Conservation (phyloP, 2,329 filamentous ascomycete species). For the Talaromyces sp. region DNA sequence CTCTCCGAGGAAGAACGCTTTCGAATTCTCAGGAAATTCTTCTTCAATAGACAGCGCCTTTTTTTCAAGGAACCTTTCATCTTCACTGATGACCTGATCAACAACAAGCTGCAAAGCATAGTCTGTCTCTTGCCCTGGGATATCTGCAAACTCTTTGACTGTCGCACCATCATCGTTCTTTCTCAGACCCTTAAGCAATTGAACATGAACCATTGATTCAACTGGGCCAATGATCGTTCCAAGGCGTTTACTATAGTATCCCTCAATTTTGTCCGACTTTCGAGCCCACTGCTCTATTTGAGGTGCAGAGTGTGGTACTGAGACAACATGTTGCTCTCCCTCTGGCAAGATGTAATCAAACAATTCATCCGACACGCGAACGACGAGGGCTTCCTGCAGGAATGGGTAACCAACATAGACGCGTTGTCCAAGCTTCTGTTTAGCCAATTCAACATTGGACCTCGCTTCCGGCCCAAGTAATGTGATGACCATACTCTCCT, state of each 20-base stretch:
- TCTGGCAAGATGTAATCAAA: conserved; percentile 78
- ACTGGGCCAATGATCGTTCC: conserved; percentile 83
- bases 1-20: conserved; percentile 90
- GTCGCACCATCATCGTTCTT: conserved; percentile 90
- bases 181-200: conserved; percentile 85
- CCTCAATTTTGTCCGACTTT: conserved; percentile 80
- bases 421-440: conserved; percentile 74
- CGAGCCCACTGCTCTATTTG: conserved; percentile 81
- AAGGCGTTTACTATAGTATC: conserved; percentile 82
- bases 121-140: conserved; percentile 79
- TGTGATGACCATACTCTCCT: conserved; percentile 93
- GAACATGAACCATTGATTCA: conserved; percentile 85
- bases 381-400: conserved; percentile 86
- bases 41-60: conserved; percentile 83
- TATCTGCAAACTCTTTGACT: conserved; percentile 85
- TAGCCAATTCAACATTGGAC: conserved; percentile 68
- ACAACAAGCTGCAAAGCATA: conserved; percentile 91
- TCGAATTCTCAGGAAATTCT: conserved; percentile 79
- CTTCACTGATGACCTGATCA: conserved; percentile 83
- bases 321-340: conserved; percentile 61
- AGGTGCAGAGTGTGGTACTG: conserved; percentile 67
- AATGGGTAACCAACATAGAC: conserved; percentile 95
- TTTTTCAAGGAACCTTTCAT: conserved; percentile 88
- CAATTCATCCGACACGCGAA: conserved; percentile 85
- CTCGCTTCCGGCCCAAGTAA: conserved; percentile 70